Evolutionary conservation across 495 filamentous ascomycete species (phyloP).

Genomic region (Echria macrotheca): DNA sequence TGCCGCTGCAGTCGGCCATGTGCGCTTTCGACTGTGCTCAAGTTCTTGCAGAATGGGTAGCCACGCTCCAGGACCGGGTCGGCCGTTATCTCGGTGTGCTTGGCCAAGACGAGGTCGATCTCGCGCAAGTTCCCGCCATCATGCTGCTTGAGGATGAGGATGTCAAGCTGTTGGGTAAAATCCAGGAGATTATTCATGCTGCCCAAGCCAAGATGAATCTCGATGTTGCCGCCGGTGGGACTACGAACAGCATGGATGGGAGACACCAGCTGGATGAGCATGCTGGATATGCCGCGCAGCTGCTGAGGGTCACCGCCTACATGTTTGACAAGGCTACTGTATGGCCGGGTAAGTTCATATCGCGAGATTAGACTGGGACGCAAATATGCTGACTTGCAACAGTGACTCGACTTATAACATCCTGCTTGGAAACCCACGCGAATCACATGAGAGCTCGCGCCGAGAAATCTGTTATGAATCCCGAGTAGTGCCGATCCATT

Average conservation of each 20-base stretch:
- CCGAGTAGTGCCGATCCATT: conserved; percentile 9
- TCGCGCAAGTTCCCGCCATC: conserved; percentile 69
- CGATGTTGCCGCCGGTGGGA: conserved; percentile 30
- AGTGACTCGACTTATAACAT: conserved; percentile 87
- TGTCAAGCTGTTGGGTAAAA: conserved; percentile 77
- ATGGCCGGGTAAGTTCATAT: conserved; percentile 89
- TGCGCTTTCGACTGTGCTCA: conserved; percentile 96
- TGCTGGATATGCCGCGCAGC: conserved; percentile 76
- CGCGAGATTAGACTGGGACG: too few species aligned
- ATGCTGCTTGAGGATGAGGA: conserved; percentile 94
- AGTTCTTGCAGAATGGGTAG: conserved; percentile 93
- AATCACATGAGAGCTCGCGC: conserved; percentile 67
- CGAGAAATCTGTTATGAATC: conserved; percentile 51
- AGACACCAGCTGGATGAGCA: conserved; percentile 56
- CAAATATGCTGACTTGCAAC: conserved; percentile 5
- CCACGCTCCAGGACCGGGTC: conserved; percentile 90
- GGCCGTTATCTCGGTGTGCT: conserved; percentile 83
- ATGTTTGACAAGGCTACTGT: conserved; percentile 86
- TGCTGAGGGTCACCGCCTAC: conserved; percentile 79
- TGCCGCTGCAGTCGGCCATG: conserved; percentile 90
- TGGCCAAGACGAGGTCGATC: conserved; percentile 74
- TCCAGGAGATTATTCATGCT: conserved; percentile 71
- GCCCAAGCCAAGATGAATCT: conserved; percentile 75
- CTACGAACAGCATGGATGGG: conserved; percentile 13
- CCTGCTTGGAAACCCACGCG: conserved; percentile 79